phyloP scores from a whole-genome alignment of 1,139 yeast species.

The Taiozyma onychis region DNA sequence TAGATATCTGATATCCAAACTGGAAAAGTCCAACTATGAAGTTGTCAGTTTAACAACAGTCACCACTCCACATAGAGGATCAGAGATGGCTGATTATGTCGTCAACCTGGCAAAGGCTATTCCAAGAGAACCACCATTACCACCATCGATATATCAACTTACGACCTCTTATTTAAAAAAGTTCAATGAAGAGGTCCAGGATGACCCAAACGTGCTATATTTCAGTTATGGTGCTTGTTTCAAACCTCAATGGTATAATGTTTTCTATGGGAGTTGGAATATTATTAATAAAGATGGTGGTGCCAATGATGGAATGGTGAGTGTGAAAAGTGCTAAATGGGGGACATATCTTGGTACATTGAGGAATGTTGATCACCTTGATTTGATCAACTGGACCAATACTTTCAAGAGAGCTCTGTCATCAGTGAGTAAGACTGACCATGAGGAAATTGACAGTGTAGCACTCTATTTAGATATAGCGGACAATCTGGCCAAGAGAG shows the following conservation, averaged over 20 bases:
- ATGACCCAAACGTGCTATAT: slow-evolving; percentile 62
- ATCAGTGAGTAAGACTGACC: slow-evolving; percentile 13
- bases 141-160: slow-evolving; percentile 51
- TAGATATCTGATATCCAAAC: slow-evolving; percentile 60
- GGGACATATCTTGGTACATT: slow-evolving; percentile 78
- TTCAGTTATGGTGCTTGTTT: slow-evolving; percentile 81
- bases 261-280: slow-evolving; percentile 60
- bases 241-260: slow-evolving; percentile 54
- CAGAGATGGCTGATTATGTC: slow-evolving; percentile 75
- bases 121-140: slow-evolving; percentile 23
- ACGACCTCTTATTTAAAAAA: slow-evolving; percentile 48
- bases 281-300: slow-evolving; percentile 44
- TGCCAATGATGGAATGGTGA: slow-evolving; percentile 82
- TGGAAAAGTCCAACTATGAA: slow-evolving; percentile 41
- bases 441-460: slow-evolving; percentile 60
- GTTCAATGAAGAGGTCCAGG: slow-evolving; percentile 47
- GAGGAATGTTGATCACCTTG: slow-evolving; percentile 77
- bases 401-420: slow-evolving; percentile 33
- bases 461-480: slow-evolving; percentile 74
- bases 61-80: slow-evolving; percentile 85
- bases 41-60: slow-evolving; percentile 75
- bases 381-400: slow-evolving; percentile 79
- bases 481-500: slow-evolving; percentile 59
- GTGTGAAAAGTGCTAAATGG: slow-evolving; percentile 76
- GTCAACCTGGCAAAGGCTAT: slow-evolving; percentile 28